Evolutionary conservation across 2,329 filamentous ascomycete species (phyloP), one percentile per base, ranked within the genome.

Genomic region (Phialocephala subalpina): DNA sequence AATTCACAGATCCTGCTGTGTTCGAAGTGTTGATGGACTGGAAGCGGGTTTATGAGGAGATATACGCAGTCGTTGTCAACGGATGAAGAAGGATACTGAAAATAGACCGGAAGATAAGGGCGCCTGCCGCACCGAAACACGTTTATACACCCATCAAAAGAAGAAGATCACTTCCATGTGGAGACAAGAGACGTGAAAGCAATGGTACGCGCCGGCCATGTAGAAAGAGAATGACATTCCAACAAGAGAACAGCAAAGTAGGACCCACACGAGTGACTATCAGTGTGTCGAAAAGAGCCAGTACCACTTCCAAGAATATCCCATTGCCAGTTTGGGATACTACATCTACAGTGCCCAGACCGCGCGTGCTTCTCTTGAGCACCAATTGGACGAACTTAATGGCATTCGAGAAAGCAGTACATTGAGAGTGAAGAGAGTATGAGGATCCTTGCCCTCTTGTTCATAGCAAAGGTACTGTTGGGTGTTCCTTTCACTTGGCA

Each of bases 351-450:
- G 6, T 29, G 52, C 22, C 60, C 20, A 45, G 22, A 20, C 33
- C 49, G 22, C 16, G 11, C 16, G 20, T 22, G 18, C 12, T 40
- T 56, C 49, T 29, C 18, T 40, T 18, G 36, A 42, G 18, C 47
- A 38, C 62, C 62, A 64, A 64, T 60, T 33, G 33, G 47, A 60
- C 27, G 62, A 56, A 20, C 38, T 55, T 60, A 36, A 59, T 64
- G 62, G 56, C 62, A 64, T 49, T 16, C 42, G 29, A 25, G 20
- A 27, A n/a, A 56, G 11, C 35, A 29, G n/a, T 40, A 55, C 11
- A 64, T 11, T 53, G 33, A 27, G 8, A 40, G n/a, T 56, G 20
- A 29, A 45, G 25, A 33, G 35, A 38, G 52, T 29, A 29, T 47
- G n/a, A 42, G 33, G 27, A 53, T 60, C 62, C 40, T 57, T 27